A percentile compares a stretch with the other conserved stretches of the same genome.
Evolutionary conservation across 192 early-diverging fungal genomes (phyloP).

Genomic region (Coemansia sp.): DNA sequence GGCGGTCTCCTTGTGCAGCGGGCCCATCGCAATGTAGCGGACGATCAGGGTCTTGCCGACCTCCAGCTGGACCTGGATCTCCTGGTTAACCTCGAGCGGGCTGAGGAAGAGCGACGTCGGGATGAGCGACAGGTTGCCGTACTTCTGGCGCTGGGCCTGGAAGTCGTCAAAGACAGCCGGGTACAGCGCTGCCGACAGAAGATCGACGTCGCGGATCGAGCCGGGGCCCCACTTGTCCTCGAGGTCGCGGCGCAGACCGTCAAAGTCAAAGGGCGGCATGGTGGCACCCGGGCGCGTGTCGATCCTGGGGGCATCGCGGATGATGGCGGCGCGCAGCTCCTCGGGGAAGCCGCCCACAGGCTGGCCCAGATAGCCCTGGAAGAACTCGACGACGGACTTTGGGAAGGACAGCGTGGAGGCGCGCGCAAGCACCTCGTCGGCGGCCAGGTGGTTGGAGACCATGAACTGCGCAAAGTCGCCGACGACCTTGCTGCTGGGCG

Average conservation of each 20-base stretch:
- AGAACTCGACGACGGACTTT: slow-evolving; percentile 92
- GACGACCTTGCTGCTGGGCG: slow-evolving; percentile 96
- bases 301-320: slow-evolving; percentile 73
- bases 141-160: slow-evolving; percentile 67
- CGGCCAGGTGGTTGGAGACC: slow-evolving; percentile 83
- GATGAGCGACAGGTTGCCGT: slow-evolving; percentile 84
- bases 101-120: slow-evolving; percentile 90
- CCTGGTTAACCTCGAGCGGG: slow-evolving; percentile 84
- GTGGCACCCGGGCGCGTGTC: slow-evolving; percentile 83
- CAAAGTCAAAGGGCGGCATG: slow-evolving; percentile 78
- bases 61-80: slow-evolving; percentile 84
- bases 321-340: slow-evolving; percentile 78
- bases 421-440: slow-evolving; percentile 72
- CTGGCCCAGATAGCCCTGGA: slow-evolving; percentile 93
- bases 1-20: slow-evolving; percentile 64
- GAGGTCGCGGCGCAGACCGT: slow-evolving; percentile 67
- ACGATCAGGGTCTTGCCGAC: slow-evolving; percentile 89
- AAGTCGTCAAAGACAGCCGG: slow-evolving; percentile 92
- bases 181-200: slow-evolving; percentile 87
- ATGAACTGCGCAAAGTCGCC: slow-evolving; percentile 98
- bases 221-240: slow-evolving; percentile 77
- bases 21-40: slow-evolving; percentile 86
- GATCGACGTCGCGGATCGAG: slow-evolving; percentile 81
- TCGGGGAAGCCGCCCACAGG: slow-evolving; percentile 96
- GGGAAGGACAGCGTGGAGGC: slow-evolving; percentile 89